Base-by-base conservation (phyloP, 2,329 filamentous ascomycete species). In the Colletotrichum cereale region DNA sequence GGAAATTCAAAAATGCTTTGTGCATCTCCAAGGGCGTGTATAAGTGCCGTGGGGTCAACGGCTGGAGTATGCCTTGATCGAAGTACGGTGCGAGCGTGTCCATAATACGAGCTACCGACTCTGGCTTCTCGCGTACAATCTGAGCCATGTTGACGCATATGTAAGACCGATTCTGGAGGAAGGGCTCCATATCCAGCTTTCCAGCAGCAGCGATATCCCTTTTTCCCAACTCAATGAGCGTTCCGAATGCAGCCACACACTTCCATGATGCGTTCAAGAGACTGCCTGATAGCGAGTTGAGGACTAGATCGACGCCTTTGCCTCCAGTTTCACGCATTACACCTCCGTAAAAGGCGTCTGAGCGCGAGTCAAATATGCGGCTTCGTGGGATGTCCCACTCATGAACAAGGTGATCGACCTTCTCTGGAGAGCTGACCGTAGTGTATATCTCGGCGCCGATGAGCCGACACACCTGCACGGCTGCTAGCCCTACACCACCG, bases 161-260 rank as follows among this genome's bases (percentile, higher is more conserved):
- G 16, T 81, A 79, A 26, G 77, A 77, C 12, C 79, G 76, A 5
- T 80, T 82, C 0, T 73, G 73, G 1, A 80, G 76, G 53, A 89
- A 88, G 0, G 79, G 78, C 1, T 80, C 72, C 84, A 88, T 85
- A 1, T 82, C 81, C 3, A 89, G 78, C 7, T 78, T 76, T 3
- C 79, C 82, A n/a, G 82, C 79, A 0, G 80, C 76, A 4, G 75
- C 21, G 11, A 82, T 71, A 57, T 83, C 81, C 18, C 76, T 75
- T 55, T 80, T 80, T 2, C 80, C 80, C 24, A 83, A 77, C 62
- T 84, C 82, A 0, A 84, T 42, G 65, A 84, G 78, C 0, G 60
- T 75, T 1, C 82, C 82, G 40, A 74, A 79, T 21, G 74, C n/a
- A 2, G 81, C 79, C 4, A 84, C 75, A 63, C 80, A 82, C 12